Percentiles rank a stretch among this genome's conserved stretches.
Conservation (phyloP, 768 basidiomycete genomes). For the Panellus pusillus region DNA sequence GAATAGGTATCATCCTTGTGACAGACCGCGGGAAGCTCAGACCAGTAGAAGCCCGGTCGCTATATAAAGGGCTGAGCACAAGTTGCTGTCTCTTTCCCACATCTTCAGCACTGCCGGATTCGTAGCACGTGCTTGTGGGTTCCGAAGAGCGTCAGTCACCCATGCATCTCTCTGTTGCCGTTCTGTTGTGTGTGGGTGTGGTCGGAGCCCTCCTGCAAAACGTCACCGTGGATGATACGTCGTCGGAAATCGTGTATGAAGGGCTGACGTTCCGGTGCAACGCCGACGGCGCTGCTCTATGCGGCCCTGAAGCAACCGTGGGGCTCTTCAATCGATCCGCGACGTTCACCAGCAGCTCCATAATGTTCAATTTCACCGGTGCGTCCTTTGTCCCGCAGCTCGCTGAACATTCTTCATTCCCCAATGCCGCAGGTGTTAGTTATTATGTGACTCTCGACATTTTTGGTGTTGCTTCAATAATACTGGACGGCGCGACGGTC, state of each 20-base stretch:
- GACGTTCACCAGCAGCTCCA: neutral
- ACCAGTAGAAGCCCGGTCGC: too few relatives aligned
- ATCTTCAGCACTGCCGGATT: too few relatives aligned
- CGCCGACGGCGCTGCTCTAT: neutral
- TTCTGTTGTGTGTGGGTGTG: neutral
- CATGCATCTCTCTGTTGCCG: neutral
- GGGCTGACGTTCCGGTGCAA: neutral
- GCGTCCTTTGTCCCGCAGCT: neutral
- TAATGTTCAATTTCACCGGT: neutral
- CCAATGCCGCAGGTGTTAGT: neutral
- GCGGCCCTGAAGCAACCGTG: neutral
- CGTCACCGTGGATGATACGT: constrained; percentile 2
- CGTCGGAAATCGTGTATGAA: neutral
- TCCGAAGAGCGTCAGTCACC: too few relatives aligned
- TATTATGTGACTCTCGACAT: neutral
- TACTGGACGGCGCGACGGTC: neutral
- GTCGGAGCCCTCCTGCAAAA: constrained; percentile 2
- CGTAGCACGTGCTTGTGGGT: too few relatives aligned
- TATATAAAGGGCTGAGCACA: too few relatives aligned
- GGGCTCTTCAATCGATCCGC: neutral
- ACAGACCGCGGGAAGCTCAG: too few relatives aligned
- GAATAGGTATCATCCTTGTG: too few relatives aligned
- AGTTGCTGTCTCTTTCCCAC: too few relatives aligned
- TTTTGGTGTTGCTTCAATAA: too few relatives aligned
- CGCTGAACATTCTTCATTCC: too few relatives aligned